Base-by-base conservation (phyloP, 148 eudicot species). In the Polygonum maritimum region DNA sequence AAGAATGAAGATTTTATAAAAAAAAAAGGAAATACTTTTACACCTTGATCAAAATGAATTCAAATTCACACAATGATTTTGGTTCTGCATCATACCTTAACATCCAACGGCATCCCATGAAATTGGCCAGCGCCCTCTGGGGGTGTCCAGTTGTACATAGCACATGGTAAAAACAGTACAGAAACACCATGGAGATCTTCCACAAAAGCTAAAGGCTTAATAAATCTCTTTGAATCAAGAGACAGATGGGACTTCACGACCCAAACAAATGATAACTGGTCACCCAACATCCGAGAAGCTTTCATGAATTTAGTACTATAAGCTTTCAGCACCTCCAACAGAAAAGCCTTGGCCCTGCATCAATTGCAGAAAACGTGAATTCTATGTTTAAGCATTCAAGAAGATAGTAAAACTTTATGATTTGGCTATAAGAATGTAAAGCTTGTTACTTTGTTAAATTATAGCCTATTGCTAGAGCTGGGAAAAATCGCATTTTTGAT, bases 91-190 rank as follows among this genome's bases (percentile, higher is more conserved):
- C 36, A 18, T 83, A 94, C 99, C 97, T 92, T 95, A 40, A 92
- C 99, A 88, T 92, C 98, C 76, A 95, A 81, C 15, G 98, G 97
- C 97, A 94, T 92, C 81, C 98, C 98, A 79, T 89, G 98, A 87
- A 95, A 95, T 77, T 95, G 98, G 78, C 99, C 97, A 33, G 97
- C 97, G 16, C 98, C 99, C 75, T 94, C 99, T 31, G 99, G 99
- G 74, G 99, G 99, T 71, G 99, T 95, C 99, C 99, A 95, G 73
- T 95, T 95, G 85, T 90, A 95, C 48, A 81, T 69, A 8, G 92
- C 82, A 85, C 99, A 95, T 1, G 99, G 98, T 74, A 95, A 79
- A 75, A 95, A 95, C 21, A 95, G 88, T 74, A 95, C 84, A 1
- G 91, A 88, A 75, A 88, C 85, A 69, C 94, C 94, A 41, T 85